These are phyloP conservation scores for Ilyonectria mors-panacis DNA, from an alignment of 2,329 filamentous ascomycete species.

Conservation along the genomic window DNA sequence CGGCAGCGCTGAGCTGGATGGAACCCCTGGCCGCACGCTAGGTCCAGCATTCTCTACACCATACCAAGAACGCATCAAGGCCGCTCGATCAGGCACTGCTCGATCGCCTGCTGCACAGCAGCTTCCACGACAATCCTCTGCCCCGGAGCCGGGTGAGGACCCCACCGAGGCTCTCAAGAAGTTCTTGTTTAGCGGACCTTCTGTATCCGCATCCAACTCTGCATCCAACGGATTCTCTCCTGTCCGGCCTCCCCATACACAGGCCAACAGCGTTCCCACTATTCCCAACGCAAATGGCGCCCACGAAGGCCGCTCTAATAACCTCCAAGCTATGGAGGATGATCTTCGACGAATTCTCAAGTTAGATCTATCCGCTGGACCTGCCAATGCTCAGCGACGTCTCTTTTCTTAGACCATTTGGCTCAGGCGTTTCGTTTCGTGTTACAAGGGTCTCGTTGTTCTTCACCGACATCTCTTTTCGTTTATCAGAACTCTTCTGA, in stretches of 20 bases:
- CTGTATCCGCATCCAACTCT: conserved; percentile 35
- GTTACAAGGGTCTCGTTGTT: conserved; percentile 37
- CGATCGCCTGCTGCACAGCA: conserved; percentile 36
- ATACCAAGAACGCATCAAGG: conserved; percentile 73
- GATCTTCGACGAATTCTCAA: conserved; percentile 69
- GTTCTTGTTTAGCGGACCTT: conserved; percentile 65
- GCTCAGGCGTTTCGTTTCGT: conserved; percentile 36
- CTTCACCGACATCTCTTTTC: conserved; percentile 44
- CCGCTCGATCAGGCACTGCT: conserved; percentile 59
- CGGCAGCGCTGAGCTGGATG: conserved; percentile 72
- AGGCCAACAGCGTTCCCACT: conserved; percentile 28
- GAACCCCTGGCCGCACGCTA: conserved; percentile 67
- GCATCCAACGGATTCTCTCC: conserved; percentile 40
- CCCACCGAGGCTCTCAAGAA: conserved; percentile 68
- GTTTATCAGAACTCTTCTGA: conserved; percentile 28
- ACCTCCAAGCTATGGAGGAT: conserved; percentile 67
- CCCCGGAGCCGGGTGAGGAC: conserved; percentile 46
- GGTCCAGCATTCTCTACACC: conserved; percentile 79
- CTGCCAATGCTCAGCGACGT: conserved; percentile 41
- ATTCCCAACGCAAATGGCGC: conserved; percentile 17
- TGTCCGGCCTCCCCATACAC: conserved; percentile 33
- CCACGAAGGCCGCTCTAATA: conserved; percentile 41
- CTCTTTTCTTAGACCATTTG: conserved; percentile 46
- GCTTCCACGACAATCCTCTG: conserved; percentile 26
- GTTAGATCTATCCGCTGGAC: conserved; percentile 51